Percentiles rank a stretch among this genome's conserved stretches.
Evolutionary conservation across 768 basidiomycete genomes (phyloP).

Genomic region (Auricularia auricula-judae): DNA sequence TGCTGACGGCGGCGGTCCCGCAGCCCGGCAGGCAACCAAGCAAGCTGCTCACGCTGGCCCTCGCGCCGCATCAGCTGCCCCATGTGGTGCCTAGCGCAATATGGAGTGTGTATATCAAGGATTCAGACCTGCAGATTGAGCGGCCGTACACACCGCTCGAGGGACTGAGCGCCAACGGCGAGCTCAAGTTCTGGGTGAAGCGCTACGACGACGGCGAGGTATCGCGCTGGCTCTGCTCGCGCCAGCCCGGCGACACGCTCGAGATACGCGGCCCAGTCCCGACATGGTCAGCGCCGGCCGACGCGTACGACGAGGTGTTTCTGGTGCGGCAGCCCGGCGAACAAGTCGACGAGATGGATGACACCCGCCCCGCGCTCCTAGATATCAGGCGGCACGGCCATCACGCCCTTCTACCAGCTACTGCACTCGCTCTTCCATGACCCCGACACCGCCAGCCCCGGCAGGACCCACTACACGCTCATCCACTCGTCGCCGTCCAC

Average conservation of each 20-base stretch:
- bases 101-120: conserved; percentile 74
- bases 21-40: conserved; percentile 13
- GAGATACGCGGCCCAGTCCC: conserved; percentile 68
- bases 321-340: conserved; percentile 39
- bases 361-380: conserved; percentile 18
- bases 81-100: conserved; percentile 31
- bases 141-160: conserved; percentile 74
- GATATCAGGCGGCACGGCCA: conserved; percentile 84
- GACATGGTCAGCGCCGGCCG: conserved; percentile 37
- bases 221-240: conserved; percentile 70
- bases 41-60: conserved; percentile 50
- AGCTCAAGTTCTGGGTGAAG: conserved; percentile 74
- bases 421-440: conserved; percentile 40
- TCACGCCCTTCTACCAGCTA: conserved; percentile 77
- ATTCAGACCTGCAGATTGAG: conserved; percentile 83
- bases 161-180: conserved; percentile 50
- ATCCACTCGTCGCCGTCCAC: conserved; percentile 57
- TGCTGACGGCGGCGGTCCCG: conserved; percentile 28
- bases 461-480: conserved; percentile 52
- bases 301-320: conserved; percentile 64
- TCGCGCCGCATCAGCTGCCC: conserved; percentile 24
- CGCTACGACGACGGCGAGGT: conserved; percentile 71
- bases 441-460: conserved; percentile 7
- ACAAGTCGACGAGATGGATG: not conserved
- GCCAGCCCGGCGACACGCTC: conserved; percentile 50